Conservation (phyloP, 148 eudicot species). For the Euryodendron excelsum region DNA sequence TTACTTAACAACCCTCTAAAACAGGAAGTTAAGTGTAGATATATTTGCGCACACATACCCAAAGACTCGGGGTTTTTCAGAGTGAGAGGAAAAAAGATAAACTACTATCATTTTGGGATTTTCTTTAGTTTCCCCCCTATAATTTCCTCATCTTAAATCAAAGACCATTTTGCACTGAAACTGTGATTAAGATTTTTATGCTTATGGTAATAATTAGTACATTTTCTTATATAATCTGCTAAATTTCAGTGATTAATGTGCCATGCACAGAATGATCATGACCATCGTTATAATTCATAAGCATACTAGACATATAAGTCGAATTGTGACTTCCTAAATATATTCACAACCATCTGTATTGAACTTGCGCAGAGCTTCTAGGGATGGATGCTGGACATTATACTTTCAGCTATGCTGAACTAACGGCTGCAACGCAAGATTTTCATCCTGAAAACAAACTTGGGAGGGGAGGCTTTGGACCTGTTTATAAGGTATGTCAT, state of each 20-base stretch:
- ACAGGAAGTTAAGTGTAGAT: no score
- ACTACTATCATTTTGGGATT: no score
- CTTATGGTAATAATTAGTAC: no score
- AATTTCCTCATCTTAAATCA: not conserved
- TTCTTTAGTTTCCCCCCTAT: no score
- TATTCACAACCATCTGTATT: not conserved
- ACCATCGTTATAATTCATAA: not conserved
- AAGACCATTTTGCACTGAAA: not conserved
- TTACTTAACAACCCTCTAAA: no score
- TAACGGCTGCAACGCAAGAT: slow-evolving; percentile 61
- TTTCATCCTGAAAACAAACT: slow-evolving; percentile 49
- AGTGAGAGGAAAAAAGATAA: no score
- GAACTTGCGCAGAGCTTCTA: slow-evolving; percentile 45
- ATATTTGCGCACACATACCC: no score
- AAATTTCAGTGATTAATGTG: no score
- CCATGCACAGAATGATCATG: not conserved
- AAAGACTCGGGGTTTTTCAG: no score
- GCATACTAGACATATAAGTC: not conserved
- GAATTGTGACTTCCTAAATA: not conserved
- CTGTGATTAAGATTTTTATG: no score
- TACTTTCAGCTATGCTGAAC: slow-evolving; percentile 62
- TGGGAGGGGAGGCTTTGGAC: slow-evolving; percentile 68
- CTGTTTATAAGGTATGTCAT: slow-evolving; percentile 52
- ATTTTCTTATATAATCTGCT: no score
- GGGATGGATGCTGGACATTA: slow-evolving; percentile 60